These are phyloP conservation scores for Dendrobium huoshanense DNA, from an alignment of 106 monocot genomes.

Conservation along the genomic window DNA sequence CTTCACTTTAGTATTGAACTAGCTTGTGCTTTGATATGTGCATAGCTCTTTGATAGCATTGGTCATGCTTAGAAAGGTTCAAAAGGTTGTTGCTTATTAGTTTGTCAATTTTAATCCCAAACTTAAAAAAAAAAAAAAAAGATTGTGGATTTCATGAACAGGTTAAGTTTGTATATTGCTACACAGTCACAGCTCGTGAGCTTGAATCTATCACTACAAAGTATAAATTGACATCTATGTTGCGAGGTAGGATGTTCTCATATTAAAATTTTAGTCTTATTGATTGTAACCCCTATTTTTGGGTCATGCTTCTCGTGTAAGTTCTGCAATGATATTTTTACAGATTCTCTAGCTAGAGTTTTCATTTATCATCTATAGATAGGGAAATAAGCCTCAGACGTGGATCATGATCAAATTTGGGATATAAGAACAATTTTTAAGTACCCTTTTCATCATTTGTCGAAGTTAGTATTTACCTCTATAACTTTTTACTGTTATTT, in stretches of 20 bases:
- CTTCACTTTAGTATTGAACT: neutral
- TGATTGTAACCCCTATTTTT: neutral
- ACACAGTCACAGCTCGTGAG: slow-evolving; percentile 53
- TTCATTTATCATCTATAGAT: neutral
- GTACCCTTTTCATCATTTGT: neutral
- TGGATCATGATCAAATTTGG: neutral
- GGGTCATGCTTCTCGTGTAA: neutral
- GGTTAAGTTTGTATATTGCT: slow-evolving; percentile 89
- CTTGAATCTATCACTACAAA: slow-evolving; percentile 63
- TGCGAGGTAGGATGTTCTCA: slow-evolving; percentile 35
- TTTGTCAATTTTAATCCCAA: neutral
- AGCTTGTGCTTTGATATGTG: neutral
- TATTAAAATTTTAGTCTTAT: neutral
- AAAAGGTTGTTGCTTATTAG: neutral
- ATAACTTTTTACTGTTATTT: neutral
- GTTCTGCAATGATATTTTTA: neutral
- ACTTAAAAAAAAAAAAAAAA: neutral
- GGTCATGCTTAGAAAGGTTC: neutral
- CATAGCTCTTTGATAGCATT: neutral
- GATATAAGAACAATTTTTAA: neutral
- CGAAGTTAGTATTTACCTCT: neutral
- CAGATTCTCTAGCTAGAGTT: neutral
- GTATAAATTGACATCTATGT: slow-evolving; percentile 78
- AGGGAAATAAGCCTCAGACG: neutral
- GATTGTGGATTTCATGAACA: slow-evolving; percentile 29